Conservation (phyloP, 2,329 filamentous ascomycete genomes). For the Cylindrodendrum hubeiense region DNA sequence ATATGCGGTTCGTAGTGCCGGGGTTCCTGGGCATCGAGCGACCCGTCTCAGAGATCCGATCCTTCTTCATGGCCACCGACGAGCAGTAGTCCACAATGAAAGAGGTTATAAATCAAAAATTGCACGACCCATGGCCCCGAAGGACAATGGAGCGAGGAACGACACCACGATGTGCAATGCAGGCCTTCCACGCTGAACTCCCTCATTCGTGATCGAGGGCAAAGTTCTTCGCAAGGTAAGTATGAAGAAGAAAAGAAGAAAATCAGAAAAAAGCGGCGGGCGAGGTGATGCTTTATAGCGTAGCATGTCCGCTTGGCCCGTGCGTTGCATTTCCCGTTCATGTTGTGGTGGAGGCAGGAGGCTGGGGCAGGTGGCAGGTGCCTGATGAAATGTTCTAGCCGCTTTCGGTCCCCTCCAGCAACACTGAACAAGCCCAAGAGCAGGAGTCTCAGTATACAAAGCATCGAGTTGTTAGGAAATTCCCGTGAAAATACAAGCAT, state of each 20-base stretch:
- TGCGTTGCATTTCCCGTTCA: slow-evolving; percentile 20
- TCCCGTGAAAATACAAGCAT: too few relatives aligned
- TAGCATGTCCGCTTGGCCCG: background rate
- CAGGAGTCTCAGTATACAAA: too few relatives aligned
- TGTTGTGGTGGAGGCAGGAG: background rate
- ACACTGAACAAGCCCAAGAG: too few relatives aligned
- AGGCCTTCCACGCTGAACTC: slow-evolving; percentile 58
- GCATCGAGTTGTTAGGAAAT: too few relatives aligned
- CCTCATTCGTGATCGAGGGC: slow-evolving; percentile 58
- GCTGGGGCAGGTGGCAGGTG: background rate
- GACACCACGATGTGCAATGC: slow-evolving; percentile 67
- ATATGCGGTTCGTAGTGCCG: background rate
- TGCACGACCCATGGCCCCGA: slow-evolving; percentile 63
- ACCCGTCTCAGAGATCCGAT: background rate
- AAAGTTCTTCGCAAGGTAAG: slow-evolving; percentile 61
- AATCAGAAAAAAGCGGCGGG: background rate
- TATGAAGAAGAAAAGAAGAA: slow-evolving; percentile 55
- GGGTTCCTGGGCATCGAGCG: background rate
- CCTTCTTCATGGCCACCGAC: slow-evolving; percentile 59
- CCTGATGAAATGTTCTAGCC: background rate
- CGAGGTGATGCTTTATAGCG: slow-evolving; percentile 32
- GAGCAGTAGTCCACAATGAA: slow-evolving; percentile 58
- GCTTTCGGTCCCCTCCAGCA: background rate
- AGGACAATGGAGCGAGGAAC: slow-evolving; percentile 62
- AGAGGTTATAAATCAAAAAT: slow-evolving; percentile 61